These are phyloP conservation scores for Cercospora nicotianae DNA, from an alignment of 2,329 filamentous ascomycete species.

Conservation along the genomic window DNA sequence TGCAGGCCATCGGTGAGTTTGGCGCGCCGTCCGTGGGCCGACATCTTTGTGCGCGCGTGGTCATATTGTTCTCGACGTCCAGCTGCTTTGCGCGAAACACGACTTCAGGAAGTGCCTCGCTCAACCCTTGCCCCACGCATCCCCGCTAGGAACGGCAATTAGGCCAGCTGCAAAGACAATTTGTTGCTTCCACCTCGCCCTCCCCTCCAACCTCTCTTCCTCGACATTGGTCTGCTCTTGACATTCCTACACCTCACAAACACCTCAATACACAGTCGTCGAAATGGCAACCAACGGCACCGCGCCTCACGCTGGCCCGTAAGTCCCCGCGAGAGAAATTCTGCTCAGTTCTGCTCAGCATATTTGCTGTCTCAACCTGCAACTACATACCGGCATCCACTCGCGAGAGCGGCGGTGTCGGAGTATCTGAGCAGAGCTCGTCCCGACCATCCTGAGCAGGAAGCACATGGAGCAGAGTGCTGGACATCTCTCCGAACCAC, in stretches of 20 bases:
- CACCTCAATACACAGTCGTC: background rate
- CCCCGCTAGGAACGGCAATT: conserved; percentile 4
- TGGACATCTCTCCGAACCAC: background rate
- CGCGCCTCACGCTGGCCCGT: conserved; percentile 22
- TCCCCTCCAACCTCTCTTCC: conserved; percentile 1
- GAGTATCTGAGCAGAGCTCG: background rate
- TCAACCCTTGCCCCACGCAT: conserved; percentile 3
- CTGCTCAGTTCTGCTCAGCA: background rate
- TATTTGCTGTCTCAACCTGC: background rate
- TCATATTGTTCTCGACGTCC: conserved; percentile 5
- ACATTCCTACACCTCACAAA: background rate
- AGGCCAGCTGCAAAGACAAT: conserved; percentile 3
- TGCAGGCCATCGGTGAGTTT: background rate
- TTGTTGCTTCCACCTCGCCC: conserved; percentile 7
- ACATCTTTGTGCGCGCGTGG: background rate
- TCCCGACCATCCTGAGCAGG: background rate
- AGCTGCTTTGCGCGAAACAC: background rate
- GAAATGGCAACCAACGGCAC: conserved; percentile 23
- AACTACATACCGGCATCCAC: background rate
- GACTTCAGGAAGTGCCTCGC: background rate
- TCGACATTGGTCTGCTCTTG: conserved; percentile 9
- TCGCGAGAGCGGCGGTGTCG: background rate
- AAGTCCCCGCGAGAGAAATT: conserved; percentile 15
- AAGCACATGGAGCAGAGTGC: too few species aligned
- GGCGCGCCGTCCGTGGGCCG: background rate